Base-by-base conservation (phyloP, 495 filamentous ascomycete genomes). In the Podospora pseudopauciseta region DNA sequence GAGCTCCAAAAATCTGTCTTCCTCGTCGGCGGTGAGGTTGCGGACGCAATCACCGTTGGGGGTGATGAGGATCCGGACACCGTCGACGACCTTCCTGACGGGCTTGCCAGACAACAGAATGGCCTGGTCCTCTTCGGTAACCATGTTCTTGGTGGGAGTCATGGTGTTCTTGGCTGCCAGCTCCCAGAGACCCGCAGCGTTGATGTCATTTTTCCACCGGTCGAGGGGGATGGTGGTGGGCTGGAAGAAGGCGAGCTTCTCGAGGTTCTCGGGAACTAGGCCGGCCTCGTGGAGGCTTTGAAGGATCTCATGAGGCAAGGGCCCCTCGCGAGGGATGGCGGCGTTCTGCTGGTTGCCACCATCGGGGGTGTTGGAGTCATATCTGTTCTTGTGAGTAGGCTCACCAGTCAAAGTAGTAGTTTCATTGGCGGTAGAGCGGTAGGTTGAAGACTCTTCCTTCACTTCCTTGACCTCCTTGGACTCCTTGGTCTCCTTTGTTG, bases 11-110 rank as follows among this genome's bases (percentile, higher is more conserved):
- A 91, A 94, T 9, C 89, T 86, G 26, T 90, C 83, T 68, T 96
- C 92, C 73, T 96, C 91, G 32, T 91, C 89, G 16, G 83, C 74
- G 13, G 85, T 89, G 23, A 99, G 81, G 69, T 92, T 92, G 53
- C 87, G 87, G 30, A 97, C 82, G 65, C 91, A 89, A 65, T 89
- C 87, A 4, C 93, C 92, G 66, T 90, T 88, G 3, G 93, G 92
- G 1, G 91, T 93, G 63, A 95, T 87, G 60, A 95, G 79, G 64
- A 88, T 85, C 28, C 85, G 82, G 34, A 81, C 79, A 23, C 80
- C 80, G 32, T 83, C 82, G 19, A 81, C 73, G 0, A 78, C 69
- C 71, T 87, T 87, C 60, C 80, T 83, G 39, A 87, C 80, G 1
- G 82, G 77, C 59, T 79, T 75, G 26, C 85, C 85, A 4, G 82